These are phyloP conservation scores for Knoxia roxburghii DNA, from an alignment of 257 asterid genomes.

Conservation along the genomic window DNA sequence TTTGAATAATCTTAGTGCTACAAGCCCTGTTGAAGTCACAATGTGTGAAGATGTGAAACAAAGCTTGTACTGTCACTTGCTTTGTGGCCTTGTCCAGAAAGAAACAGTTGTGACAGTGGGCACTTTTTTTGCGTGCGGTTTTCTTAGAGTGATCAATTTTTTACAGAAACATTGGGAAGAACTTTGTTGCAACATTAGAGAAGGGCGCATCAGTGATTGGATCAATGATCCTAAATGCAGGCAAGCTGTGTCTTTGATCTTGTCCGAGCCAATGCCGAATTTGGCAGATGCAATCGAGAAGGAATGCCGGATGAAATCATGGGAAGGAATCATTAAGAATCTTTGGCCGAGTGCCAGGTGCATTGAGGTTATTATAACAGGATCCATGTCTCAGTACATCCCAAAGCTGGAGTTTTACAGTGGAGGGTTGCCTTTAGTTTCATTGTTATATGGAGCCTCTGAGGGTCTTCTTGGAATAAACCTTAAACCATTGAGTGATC, in stretches of 20 bases:
- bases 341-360: constrained; percentile 14
- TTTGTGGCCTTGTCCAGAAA: not conserved
- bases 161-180: not conserved
- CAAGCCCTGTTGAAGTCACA: not conserved
- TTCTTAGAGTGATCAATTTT: not conserved
- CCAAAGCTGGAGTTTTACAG: not conserved
- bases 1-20: not conserved
- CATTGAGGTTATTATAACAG: not conserved
- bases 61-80: not conserved
- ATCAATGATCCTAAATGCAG: constrained; percentile 8
- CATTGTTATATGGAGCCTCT: not conserved
- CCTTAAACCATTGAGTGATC: not conserved
- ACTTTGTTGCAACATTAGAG: not conserved
- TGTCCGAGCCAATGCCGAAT: constrained; percentile 4
- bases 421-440: not conserved
- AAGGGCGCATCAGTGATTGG: constrained; percentile 4
- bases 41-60: not conserved
- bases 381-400: constrained; percentile 12
- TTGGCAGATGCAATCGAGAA: not conserved
- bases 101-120: not conserved
- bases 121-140: not conserved
- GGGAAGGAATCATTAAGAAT: constrained; percentile 15
- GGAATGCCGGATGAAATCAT: not conserved
- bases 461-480: not conserved
- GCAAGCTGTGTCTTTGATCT: not conserved